Conservation (phyloP, 2,329 filamentous ascomycete species). For the Didymella keratinophila region DNA sequence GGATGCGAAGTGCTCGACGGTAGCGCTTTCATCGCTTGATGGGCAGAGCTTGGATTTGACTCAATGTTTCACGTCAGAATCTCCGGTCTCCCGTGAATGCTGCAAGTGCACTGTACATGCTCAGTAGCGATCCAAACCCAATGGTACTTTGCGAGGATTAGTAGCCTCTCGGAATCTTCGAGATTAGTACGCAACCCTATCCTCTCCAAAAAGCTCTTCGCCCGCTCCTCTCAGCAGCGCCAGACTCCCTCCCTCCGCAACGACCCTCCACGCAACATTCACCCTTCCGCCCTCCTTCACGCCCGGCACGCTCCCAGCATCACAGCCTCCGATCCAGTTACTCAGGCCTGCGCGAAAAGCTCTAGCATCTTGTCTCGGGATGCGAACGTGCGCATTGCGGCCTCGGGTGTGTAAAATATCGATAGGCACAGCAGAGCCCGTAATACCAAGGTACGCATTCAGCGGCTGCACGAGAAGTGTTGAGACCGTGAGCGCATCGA, state of each 20-base stretch:
- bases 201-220: conserved; percentile 6
- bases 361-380: conserved; percentile 38
- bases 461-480: conserved; percentile 71
- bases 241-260: conserved; percentile 23
- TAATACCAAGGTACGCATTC: conserved; percentile 72
- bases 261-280: conserved; percentile 41
- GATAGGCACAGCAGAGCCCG: conserved; percentile 70
- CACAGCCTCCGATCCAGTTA: conserved; percentile 39
- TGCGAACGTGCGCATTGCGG: conserved; percentile 32
- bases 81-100: not conserved
- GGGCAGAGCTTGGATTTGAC: no score
- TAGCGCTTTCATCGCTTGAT: not conserved
- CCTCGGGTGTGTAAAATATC: conserved; percentile 68
- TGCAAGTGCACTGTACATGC: not conserved
- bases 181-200: conserved; percentile 11
- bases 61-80: no score
- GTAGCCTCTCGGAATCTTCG: not conserved
- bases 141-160: not conserved
- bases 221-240: conserved; percentile 17
- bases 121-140: not conserved
- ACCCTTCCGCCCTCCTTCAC: conserved; percentile 24
- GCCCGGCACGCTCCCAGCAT: conserved; percentile 33
- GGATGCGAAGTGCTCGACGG: not conserved
- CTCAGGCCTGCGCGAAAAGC: conserved; percentile 35
- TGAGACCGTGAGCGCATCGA: conserved; percentile 70